phyloP scores from a whole-genome alignment of 2,329 filamentous ascomycete species.

The Stagonosporopsis cucurbitacearum region DNA sequence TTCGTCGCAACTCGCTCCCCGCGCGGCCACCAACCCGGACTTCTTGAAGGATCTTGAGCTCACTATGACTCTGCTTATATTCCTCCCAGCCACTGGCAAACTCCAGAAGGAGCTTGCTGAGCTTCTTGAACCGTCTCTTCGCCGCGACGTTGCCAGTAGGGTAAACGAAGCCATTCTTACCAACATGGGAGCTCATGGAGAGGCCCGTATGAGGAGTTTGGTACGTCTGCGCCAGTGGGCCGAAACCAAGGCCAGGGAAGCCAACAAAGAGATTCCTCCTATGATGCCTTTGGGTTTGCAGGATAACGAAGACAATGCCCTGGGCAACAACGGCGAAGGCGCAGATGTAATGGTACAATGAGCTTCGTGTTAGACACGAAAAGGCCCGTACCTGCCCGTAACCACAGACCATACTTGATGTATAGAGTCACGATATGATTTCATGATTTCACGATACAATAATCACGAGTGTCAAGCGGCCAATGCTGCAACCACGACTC shows the following conservation, averaged over 20 bases:
- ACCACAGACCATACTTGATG: not conserved
- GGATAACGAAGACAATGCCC: constrained; percentile 35
- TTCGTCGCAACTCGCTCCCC: constrained; percentile 82
- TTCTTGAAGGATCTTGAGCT: constrained; percentile 88
- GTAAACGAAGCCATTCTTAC: constrained; percentile 90
- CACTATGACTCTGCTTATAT: constrained; percentile 91
- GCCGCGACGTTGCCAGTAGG: constrained; percentile 80
- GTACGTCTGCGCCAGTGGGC: constrained; percentile 86
- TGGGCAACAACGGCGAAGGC: constrained; percentile 47
- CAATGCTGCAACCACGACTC: not conserved
- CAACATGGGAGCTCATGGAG: constrained; percentile 73
- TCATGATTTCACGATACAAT: not conserved
- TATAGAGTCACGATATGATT: not conserved
- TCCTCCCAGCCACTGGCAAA: constrained; percentile 71
- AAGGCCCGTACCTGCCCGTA: not conserved
- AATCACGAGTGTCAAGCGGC: not conserved
- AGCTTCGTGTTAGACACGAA: not conserved
- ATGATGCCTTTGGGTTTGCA: constrained; percentile 53
- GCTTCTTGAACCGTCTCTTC: constrained; percentile 78
- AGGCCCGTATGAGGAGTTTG: constrained; percentile 82
- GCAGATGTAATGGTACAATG: constrained; percentile 45
- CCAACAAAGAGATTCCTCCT: constrained; percentile 51
- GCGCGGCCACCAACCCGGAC: constrained; percentile 78
- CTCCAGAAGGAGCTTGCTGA: constrained; percentile 77
- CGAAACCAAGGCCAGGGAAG: constrained; percentile 66